Conservation (phyloP, 2,329 filamentous ascomycete genomes). For the Leptographium procerum region DNA sequence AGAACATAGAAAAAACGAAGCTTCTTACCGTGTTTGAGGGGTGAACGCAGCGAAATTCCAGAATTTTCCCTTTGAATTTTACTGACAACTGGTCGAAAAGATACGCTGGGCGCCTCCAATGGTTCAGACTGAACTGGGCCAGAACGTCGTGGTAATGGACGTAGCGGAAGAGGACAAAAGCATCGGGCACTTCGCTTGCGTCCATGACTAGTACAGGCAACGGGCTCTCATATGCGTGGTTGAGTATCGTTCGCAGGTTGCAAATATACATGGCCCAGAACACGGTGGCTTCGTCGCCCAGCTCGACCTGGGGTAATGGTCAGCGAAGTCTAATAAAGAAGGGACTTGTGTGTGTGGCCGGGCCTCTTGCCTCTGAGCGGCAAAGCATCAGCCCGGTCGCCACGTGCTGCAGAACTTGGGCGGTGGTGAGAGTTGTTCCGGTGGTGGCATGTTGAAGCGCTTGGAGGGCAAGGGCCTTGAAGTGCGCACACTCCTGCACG, state of each 20-base stretch:
- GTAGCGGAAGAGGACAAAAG: conserved; percentile 16
- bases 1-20: background rate
- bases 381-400: conserved; percentile 7
- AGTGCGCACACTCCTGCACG: conserved; percentile 3
- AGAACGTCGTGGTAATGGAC: conserved; percentile 19
- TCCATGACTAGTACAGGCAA: conserved; percentile 3
- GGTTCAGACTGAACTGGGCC: conserved; percentile 16
- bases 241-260: conserved; percentile 6
- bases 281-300: conserved; percentile 3
- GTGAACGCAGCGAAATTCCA: conserved; percentile 1
- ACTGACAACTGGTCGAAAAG: background rate
- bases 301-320: background rate
- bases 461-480: conserved; percentile 5
- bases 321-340: background rate
- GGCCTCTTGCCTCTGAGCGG: conserved; percentile 3
- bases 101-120: conserved; percentile 14
- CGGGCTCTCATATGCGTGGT: conserved; percentile 11
- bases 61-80: background rate
- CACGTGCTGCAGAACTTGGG: conserved; percentile 5
- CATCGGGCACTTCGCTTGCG: conserved; percentile 7
- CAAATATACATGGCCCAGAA: conserved; percentile 10
- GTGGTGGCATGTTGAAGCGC: conserved; percentile 3
- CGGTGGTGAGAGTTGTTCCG: background rate
- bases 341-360: background rate
- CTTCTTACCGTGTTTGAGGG: background rate